Base-by-base conservation (phyloP, 1,284 basidiomycete genomes). In the Fomitopsis pinicola region DNA sequence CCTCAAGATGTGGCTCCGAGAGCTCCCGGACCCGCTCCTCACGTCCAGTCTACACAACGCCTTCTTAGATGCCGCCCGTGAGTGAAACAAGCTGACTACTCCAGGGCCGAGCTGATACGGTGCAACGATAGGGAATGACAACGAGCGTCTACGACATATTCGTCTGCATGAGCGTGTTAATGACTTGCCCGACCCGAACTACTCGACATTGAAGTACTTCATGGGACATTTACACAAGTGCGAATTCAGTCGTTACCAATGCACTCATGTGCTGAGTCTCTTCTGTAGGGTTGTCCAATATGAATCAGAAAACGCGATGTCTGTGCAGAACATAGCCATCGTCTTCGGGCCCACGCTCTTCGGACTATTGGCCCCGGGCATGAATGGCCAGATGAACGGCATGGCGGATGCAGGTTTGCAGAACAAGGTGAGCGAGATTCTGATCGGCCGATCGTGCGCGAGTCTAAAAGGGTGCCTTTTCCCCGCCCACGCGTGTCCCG, bases 271-370 rank as follows among this genome's bases (percentile, higher is more conserved):
- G n/a, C 14, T 48, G 15, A 26, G 9, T 30, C 19, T 40, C 38
- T 40, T 15, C 5, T 40, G 10, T 44, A 96, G 93, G 71, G 86
- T 97, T 60, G 84, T 84, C 54, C 83, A 88, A 68, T 83, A 87
- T 66, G 88, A 92, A 66, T 75, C 81, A 6, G 80, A 88, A 59
- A 99, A 99, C 74, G 89, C 93, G 57, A 99, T 99, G 97, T 88
- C 91, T 8, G 87, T 91, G 57, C 91, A 92, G 66, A 99, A 99
- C 75, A 77, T 99, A 38, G 89, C 94, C 6, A 98, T 99, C 67
- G 95, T 99, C 9, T 99, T 99, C 76, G 97, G 97, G 1, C 97
- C 97, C 9, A 98, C 97, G 5, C 77, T 99, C 42, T 91, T 97
- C 69, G 89, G 93, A 19, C 82, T 82, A 67, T 72, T 77, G 52